Evolutionary conservation across 176 grass and related monocot species (phyloP).

Genomic region (Microstegium vimineum): DNA sequence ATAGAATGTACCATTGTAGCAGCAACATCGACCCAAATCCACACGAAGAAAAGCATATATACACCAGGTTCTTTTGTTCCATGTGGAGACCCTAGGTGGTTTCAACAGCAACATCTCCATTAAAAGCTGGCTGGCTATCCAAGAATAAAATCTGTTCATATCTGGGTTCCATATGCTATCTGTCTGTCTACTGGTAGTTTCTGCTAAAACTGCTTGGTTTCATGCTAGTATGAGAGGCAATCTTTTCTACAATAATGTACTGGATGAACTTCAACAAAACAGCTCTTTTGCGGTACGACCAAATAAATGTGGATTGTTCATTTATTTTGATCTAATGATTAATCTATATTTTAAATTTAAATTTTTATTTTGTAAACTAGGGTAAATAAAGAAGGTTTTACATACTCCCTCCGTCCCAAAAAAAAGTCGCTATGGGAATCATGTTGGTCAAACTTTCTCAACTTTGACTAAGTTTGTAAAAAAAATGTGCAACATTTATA

Average conservation of each 20-base stretch:
- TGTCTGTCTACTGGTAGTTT: not conserved
- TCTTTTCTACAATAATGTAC: not conserved
- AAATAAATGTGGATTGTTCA: too few relatives aligned
- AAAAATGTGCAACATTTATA: too few relatives aligned
- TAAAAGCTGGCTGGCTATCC: not conserved
- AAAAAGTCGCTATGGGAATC: too few relatives aligned
- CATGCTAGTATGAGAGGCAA: not conserved
- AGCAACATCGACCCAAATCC: conserved; percentile 9
- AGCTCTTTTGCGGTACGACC: too few relatives aligned
- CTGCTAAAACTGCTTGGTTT: not conserved
- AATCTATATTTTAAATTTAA: too few relatives aligned
- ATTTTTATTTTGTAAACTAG: too few relatives aligned
- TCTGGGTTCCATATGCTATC: not conserved
- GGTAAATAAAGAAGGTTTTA: too few relatives aligned
- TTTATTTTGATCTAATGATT: too few relatives aligned
- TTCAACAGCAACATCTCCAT: conserved; percentile 1
- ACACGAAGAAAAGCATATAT: not conserved
- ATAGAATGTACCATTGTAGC: conserved; percentile 38
- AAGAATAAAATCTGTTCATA: conserved; percentile 40
- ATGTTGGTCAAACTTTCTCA: too few relatives aligned
- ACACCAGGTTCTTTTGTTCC: conserved; percentile 11
- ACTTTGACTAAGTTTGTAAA: too few relatives aligned
- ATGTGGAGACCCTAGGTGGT: conserved; percentile 14
- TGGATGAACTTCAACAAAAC: not conserved
- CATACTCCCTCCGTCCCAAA: too few relatives aligned